phyloP scores from a whole-genome alignment of 352 stramenopile species.

The Globisporangium alternatum region DNA sequence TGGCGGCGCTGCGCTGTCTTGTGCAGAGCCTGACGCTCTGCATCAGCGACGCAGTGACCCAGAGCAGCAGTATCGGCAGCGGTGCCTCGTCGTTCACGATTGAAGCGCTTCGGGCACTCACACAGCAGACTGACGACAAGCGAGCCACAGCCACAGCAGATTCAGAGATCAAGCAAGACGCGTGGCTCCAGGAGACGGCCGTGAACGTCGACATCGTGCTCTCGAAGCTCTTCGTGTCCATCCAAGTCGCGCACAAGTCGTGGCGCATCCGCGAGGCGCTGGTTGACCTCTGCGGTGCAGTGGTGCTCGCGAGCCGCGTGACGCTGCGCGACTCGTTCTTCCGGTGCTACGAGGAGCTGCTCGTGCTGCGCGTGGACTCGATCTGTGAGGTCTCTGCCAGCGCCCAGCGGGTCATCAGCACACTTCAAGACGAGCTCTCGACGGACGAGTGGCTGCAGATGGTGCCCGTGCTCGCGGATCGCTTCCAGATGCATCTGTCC shows the following conservation, averaged over 20 bases:
- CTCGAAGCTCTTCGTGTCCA: slow-evolving; percentile 50
- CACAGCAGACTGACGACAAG: slow-evolving; percentile 4
- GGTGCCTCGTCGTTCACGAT: slow-evolving; percentile 13
- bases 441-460: slow-evolving; percentile 54
- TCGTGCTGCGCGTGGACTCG: slow-evolving; percentile 58
- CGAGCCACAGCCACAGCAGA: neutral
- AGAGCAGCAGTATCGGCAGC: neutral
- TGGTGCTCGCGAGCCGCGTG: slow-evolving; percentile 50
- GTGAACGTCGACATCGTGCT: slow-evolving; percentile 69
- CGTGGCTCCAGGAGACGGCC: slow-evolving; percentile 51
- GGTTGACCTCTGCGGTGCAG: slow-evolving; percentile 51
- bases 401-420: slow-evolving; percentile 16
- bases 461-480: slow-evolving; percentile 53
- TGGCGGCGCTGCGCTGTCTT: slow-evolving; percentile 59
- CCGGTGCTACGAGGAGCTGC: slow-evolving; percentile 72
- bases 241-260: slow-evolving; percentile 29
- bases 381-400: slow-evolving; percentile 31
- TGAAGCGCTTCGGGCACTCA: slow-evolving; percentile 14
- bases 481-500: slow-evolving; percentile 71
- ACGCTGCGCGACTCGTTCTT: slow-evolving; percentile 63
- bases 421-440: slow-evolving; percentile 27
- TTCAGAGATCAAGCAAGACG: slow-evolving; percentile 14
- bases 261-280: slow-evolving; percentile 65
- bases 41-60: slow-evolving; percentile 23
- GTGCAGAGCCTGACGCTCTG: slow-evolving; percentile 30